These are phyloP conservation scores for Lobosporangium transversale DNA, from an alignment of 192 early-diverging fungal genomes.

Conservation along the genomic window DNA sequence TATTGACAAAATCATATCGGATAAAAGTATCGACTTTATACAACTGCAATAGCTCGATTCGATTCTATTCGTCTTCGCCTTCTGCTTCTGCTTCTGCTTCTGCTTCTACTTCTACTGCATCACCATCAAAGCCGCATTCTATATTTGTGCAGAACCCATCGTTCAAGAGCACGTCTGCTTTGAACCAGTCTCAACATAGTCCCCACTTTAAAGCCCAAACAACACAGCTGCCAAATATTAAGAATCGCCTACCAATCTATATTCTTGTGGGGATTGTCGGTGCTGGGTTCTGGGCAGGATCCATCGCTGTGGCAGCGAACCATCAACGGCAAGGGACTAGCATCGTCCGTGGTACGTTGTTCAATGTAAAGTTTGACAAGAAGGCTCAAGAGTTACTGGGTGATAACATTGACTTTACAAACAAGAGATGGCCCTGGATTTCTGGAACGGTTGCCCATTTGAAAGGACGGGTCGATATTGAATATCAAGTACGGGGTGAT, in stretches of 20 bases:
- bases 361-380: slow-evolving; percentile 64
- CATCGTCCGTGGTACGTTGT: slow-evolving; percentile 67
- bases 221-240: slow-evolving; percentile 43
- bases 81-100: too few relatives aligned
- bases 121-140: background rate
- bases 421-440: slow-evolving; percentile 68
- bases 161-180: slow-evolving; percentile 36
- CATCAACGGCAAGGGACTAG: slow-evolving; percentile 65
- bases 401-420: slow-evolving; percentile 61
- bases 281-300: slow-evolving; percentile 61
- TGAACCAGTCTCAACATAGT: slow-evolving; percentile 43
- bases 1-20: too few relatives aligned
- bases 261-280: slow-evolving; percentile 56
- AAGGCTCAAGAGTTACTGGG: slow-evolving; percentile 61
- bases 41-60: too few relatives aligned
- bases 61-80: too few relatives aligned
- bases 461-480: slow-evolving; percentile 66
- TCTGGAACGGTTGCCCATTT: slow-evolving; percentile 69
- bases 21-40: too few relatives aligned
- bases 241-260: slow-evolving; percentile 16
- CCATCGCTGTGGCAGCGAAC: slow-evolving; percentile 61
- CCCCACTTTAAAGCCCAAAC: slow-evolving; percentile 34
- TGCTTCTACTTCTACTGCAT: background rate
- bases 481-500: slow-evolving; percentile 61
- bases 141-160: slow-evolving; percentile 18